Evolutionary conservation across 345 rosid species (phyloP).

Genomic region (Salix brachista): DNA sequence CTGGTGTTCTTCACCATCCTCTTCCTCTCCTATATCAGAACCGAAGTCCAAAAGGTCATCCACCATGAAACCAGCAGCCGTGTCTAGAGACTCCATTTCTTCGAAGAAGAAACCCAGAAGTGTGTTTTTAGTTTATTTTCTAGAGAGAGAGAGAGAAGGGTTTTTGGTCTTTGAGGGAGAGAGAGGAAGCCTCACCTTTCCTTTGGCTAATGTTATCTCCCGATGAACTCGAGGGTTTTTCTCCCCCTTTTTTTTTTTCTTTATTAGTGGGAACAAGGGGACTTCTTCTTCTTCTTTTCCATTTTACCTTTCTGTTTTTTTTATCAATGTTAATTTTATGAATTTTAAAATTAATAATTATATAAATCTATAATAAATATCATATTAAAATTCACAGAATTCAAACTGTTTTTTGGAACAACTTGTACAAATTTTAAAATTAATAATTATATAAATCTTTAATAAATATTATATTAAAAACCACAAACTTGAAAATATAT

Average conservation of each 20-base stretch:
- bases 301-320: too few species aligned
- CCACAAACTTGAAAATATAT: too few species aligned
- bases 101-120: not conserved
- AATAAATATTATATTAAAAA: too few species aligned
- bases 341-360: too few species aligned
- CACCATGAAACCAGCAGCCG: slow-evolving; percentile 28
- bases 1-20: slow-evolving; percentile 26
- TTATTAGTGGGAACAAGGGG: slow-evolving; percentile 17
- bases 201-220: slow-evolving; percentile 2
- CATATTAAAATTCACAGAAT: too few species aligned
- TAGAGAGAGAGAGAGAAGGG: not conserved
- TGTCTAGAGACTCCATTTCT: slow-evolving; percentile 37
- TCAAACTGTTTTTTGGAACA: too few species aligned
- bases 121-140: not conserved
- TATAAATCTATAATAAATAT: too few species aligned
- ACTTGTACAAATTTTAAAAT: too few species aligned
- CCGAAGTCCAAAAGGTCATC: slow-evolving; percentile 46
- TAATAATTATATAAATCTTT: too few species aligned
- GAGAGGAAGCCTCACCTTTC: not conserved
- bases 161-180: not conserved
- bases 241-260: not conserved
- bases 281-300: not conserved
- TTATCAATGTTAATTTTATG: too few species aligned
- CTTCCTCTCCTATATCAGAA: slow-evolving; percentile 38
- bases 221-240: slow-evolving; percentile 17